phyloP scores from a whole-genome alignment of 2,329 filamentous ascomycete genomes.

The Daldinia sp. region DNA sequence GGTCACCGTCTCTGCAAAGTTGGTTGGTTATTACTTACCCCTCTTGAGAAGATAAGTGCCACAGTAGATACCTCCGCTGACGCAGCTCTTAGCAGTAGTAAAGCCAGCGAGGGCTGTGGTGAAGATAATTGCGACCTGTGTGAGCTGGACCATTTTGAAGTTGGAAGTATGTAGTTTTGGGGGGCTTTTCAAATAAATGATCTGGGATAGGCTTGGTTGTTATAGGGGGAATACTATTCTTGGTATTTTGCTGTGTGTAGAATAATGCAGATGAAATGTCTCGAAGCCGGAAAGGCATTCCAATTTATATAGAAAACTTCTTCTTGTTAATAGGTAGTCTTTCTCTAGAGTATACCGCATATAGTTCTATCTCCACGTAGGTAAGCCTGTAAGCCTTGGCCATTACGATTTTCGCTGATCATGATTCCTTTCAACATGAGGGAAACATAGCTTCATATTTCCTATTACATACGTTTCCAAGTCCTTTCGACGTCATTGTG shows the following conservation, averaged over 20 bases:
- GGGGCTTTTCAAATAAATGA: not conserved
- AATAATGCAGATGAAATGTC: not conserved
- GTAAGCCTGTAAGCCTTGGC: not conserved
- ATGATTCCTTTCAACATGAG: not conserved
- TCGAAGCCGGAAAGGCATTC: not conserved
- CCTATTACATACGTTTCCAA: not conserved
- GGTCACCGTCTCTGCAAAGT: not conserved
- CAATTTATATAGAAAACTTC: not conserved
- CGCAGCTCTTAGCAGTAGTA: slow-evolving; percentile 17
- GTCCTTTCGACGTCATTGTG: not conserved
- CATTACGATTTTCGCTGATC: not conserved
- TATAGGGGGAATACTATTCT: not conserved
- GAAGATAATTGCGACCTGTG: not conserved
- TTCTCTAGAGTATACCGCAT: not conserved
- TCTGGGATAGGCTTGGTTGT: not conserved
- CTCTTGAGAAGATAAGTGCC: slow-evolving; percentile 10
- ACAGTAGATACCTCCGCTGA: slow-evolving; percentile 23
- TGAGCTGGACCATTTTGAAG: slow-evolving; percentile 14
- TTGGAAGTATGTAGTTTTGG: not conserved
- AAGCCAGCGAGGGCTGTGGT: slow-evolving; percentile 14
- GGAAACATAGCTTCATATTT: not conserved
- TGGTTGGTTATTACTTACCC: slow-evolving; percentile 3
- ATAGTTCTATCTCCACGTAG: not conserved
- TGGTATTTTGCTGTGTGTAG: not conserved
- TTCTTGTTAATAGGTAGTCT: not conserved